Evolutionary conservation across 495 filamentous ascomycete species (phyloP), one percentile per base, ranked within the genome.

Genomic region (Penicillium flavigenum): DNA sequence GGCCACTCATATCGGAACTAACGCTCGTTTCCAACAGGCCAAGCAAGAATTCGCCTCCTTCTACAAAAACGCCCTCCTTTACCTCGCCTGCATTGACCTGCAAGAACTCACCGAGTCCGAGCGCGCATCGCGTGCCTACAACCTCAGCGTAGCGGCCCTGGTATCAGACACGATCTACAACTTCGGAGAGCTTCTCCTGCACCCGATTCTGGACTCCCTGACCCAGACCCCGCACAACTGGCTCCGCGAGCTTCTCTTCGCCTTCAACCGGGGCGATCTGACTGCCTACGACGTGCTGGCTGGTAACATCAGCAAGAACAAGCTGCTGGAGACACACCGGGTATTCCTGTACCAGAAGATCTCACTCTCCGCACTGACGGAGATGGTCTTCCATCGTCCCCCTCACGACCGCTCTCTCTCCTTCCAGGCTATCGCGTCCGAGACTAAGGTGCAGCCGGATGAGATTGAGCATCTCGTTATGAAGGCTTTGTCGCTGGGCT

Each of bases 401-500:
- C 94, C 94, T 16, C 94, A 98, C 70, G 91, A 96, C 79, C 89
- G 94, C 58, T 86, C 91, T 54, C 89, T 99, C 85, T 87, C 87
- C 19, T 99, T 99, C 72, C 74, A 75, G 43, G 88, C 90, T 17
- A 96, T 99, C 63, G 83, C 86, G 8, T 79, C 86, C 57, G 94
- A 98, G 79, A 99, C 94, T 8, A 95, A 96, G 71, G 94, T 99
- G 43, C 80, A 84, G 64, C 82, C 86, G 14, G 83, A 90, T 62
- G 91, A 97, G 76, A 96, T 98, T 58, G 94, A 99, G 80, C 93
- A 97, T 66, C 75, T 99, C 51, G 87, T 99, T 65, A 99, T 99
- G 94, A 96, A 96, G 82, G 95, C 94, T 47, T 75, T 99, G 64
- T 96, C 91, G 62, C 73, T 98, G 64, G 95, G 92, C 1, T 79